Base-by-base conservation (phyloP, 1,284 basidiomycete species). In the Pseudozyma sp. region DNA sequence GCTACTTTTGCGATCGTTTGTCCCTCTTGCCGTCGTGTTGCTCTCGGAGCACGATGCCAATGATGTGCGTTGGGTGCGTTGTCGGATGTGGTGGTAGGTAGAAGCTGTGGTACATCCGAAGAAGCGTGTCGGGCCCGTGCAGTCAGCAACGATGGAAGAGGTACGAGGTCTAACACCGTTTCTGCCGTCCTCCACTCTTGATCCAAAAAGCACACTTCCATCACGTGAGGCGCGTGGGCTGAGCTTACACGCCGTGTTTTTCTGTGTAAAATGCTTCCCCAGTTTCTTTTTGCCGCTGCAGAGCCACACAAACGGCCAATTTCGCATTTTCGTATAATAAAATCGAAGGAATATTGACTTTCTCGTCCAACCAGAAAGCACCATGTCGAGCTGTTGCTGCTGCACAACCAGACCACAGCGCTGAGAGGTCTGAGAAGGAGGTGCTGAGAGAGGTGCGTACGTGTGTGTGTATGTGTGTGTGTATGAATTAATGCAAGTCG, bases 181-280 rank as follows among this genome's bases (percentile, higher is more conserved):
- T 37, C 24, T 24, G 24, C 24, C 24, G 24, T 37, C 35, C 35
- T 37, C 35, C 35, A 37, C 35, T 14, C 35, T 39, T 13, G 11
- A 46, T 5, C 17, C 17, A 19, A 7, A 46, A 46, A 46, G 8
- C 35, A 30, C 24, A 7, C 45, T 30, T 7, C 13, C 19, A 68
- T 69, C 67, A 69, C 67, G 67, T 69, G 67, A 69, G 60, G 31
- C 60, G 61, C 67, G 67, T 69, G 56, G 53, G 45, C 56, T 24
- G 35, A 43, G 47, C 49, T 43, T 57, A 63, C 55, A 64, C 67
- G 61, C 60, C 55, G 42, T 51, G 55, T 55, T 64, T 69, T 63
- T 62, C 45, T 58, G 47, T 30, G 10, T 31, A 17, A 47, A 46
- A 30, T 52, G 31, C 48, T 53, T 48, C 57, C 48, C 48, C 56